Evolutionary conservation across 805 yeast genomes (phyloP), one percentile per base, ranked within the genome.

Genomic region (Maudiozyma turicensis): DNA sequence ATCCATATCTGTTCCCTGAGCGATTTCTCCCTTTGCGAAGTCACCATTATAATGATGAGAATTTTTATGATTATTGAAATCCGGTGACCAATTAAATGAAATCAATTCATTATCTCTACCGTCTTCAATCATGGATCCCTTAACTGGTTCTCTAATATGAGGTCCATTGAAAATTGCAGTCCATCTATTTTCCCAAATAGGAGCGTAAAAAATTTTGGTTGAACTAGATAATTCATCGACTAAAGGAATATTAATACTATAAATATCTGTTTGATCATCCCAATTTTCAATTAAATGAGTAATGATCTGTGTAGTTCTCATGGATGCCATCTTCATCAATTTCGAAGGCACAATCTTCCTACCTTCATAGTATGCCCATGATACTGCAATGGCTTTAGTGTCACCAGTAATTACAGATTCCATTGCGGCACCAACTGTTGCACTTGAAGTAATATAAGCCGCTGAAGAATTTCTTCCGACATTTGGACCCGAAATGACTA

Each of bases 381-480:
- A 85, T 34, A 93, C 59, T 1, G 95, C 97, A 53, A 93, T 74
- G 5, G 96, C 71, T 55, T 74, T 81, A 13, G 67, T 69, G 32
- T 80, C 78, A 0, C 82, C 83, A 20, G 74, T 63, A 40, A 90
- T 77, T 2, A 84, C 86, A 1, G 90, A 95, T 68, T 93, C 99
- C 88, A 90, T 78, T 0, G 97, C 93, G 3, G 96, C 98, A 29
- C 99, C 99, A 14, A 93, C 83, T 2, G 99, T 93, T 11, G 99
- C 99, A 56, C 95, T 83, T 5, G 96, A 81, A 58, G 93, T 75
- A 48, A 89, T 85, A 65, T 89, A 93, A 43, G 91, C 77, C 6
- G 95, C 88, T 28, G 91, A 80, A 1, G 96, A 82, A 66, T 93
- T 93, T 61, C 96, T 80, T 26, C 99, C 99, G 56, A 84, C 91